These are phyloP conservation scores for Santalum album DNA, from an alignment of 164 flowering plant species.

Conservation along the genomic window DNA sequence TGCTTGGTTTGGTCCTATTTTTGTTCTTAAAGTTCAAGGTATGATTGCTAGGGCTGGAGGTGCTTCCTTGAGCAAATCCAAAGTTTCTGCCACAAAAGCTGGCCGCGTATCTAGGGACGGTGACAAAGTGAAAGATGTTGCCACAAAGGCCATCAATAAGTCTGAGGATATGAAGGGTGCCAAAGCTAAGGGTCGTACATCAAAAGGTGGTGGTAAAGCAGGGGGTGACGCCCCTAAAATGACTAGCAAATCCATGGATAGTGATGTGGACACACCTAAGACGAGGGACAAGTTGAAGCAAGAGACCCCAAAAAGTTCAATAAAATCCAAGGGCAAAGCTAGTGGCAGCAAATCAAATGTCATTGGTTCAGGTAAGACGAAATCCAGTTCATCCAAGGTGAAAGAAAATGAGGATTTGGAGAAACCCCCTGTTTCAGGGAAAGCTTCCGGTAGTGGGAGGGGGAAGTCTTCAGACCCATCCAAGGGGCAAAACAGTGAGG, in stretches of 20 bases:
- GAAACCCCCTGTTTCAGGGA: conserved; percentile 10
- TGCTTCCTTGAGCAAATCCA: conserved; percentile 46
- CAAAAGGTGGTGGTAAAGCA: conserved; percentile 17
- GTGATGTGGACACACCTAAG: conserved; percentile 15
- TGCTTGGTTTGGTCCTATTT: not conserved
- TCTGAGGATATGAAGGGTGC: conserved; percentile 8
- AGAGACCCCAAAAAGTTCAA: conserved; percentile 9
- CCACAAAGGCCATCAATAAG: conserved; percentile 4
- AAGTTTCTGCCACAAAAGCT: conserved; percentile 30
- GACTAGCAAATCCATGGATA: conserved; percentile 28
- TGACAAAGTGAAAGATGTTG: conserved; percentile 11
- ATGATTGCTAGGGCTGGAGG: conserved; percentile 25
- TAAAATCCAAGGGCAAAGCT: conserved; percentile 23
- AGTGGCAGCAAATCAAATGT: conserved; percentile 22
- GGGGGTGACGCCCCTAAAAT: conserved; percentile 12
- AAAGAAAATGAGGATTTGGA: conserved; percentile 25
- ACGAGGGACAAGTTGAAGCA: conserved; percentile 21
- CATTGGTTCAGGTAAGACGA: conserved; percentile 21
- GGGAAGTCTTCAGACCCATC: conserved; percentile 24
- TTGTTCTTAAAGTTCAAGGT: not conserved
- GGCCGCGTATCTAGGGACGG: conserved; percentile 9
- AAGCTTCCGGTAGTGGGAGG: conserved; percentile 13
- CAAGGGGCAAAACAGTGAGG: conserved; percentile 28
- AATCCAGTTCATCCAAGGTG: conserved; percentile 26
- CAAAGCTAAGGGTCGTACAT: conserved; percentile 22